These are phyloP conservation scores for Scedosporium dehoogii DNA, from an alignment of 2,329 filamentous ascomycete genomes.

Conservation along the genomic window DNA sequence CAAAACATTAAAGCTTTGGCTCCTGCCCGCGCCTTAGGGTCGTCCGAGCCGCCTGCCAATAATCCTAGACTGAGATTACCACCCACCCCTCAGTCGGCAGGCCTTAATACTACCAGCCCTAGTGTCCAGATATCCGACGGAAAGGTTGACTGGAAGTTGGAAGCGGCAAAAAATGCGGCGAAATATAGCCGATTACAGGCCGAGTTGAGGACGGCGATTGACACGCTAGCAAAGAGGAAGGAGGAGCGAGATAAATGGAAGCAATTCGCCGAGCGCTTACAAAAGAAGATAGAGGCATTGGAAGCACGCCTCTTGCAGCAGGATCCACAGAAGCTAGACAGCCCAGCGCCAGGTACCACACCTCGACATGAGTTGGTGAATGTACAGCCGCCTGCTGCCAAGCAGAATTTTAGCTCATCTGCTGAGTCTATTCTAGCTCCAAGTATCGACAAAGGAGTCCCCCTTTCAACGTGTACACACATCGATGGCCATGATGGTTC, in stretches of 20 bases:
- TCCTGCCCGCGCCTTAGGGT: background rate
- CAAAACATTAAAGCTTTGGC: background rate
- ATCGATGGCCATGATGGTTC: background rate
- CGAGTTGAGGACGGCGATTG: constrained; percentile 30
- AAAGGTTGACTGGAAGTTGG: constrained; percentile 16
- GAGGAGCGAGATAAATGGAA: constrained; percentile 34
- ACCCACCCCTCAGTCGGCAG: background rate
- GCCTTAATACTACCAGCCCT: background rate
- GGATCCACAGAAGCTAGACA: background rate
- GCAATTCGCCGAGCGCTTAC: constrained; percentile 30
- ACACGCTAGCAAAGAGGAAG: constrained; percentile 28
- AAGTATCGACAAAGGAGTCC: background rate
- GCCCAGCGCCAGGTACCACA: background rate
- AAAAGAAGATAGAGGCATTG: constrained; percentile 24
- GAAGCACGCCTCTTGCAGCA: background rate
- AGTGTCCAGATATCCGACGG: background rate
- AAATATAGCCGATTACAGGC: constrained; percentile 30
- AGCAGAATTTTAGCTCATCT: background rate
- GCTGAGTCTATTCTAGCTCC: background rate
- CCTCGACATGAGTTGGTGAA: background rate
- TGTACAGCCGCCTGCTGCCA: background rate
- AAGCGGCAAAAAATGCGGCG: constrained; percentile 26
- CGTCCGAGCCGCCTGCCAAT: background rate
- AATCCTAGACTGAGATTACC: background rate
- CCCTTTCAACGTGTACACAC: background rate